These are phyloP conservation scores for Beta corolliflora DNA, from an alignment of 179 eudicot species.

Conservation along the genomic window DNA sequence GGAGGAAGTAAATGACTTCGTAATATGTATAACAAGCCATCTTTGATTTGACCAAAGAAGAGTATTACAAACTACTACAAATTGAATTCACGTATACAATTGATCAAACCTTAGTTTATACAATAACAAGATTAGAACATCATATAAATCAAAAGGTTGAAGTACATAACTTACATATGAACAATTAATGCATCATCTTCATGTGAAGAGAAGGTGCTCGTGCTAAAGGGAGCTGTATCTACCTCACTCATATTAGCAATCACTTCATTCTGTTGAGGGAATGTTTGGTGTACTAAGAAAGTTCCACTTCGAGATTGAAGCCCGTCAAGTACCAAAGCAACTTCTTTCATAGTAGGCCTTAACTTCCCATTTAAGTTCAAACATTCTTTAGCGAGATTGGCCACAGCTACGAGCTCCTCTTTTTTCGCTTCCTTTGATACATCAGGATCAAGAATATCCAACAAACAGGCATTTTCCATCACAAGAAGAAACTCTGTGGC, in stretches of 20 bases:
- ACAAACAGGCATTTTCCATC: slow-evolving; percentile 26
- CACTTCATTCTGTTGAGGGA: not conserved
- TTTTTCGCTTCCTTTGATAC: slow-evolving; percentile 20
- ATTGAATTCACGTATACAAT: no score
- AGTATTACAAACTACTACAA: no score
- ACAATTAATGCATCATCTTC: not conserved
- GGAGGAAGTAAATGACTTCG: no score
- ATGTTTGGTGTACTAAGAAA: slow-evolving; percentile 2
- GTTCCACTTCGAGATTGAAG: slow-evolving; percentile 16
- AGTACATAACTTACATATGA: not conserved
- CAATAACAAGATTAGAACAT: no score
- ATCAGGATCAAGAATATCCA: slow-evolving; percentile 30
- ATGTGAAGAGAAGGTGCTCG: slow-evolving; percentile 19
- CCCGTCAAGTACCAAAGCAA: slow-evolving; percentile 20
- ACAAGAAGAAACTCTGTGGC: slow-evolving; percentile 27
- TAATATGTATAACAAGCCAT: no score
- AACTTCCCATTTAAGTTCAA: slow-evolving; percentile 36
- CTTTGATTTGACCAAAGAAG: no score
- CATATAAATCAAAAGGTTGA: no score
- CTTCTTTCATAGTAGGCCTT: slow-evolving; percentile 42
- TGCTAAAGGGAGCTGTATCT: slow-evolving; percentile 6
- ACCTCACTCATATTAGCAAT: slow-evolving; percentile 12
- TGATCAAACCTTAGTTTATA: no score
- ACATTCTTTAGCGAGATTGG: slow-evolving; percentile 42
- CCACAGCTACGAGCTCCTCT: slow-evolving; percentile 32